Evolutionary conservation across 805 yeast genomes (phyloP), one percentile per base, ranked within the genome.

Genomic region (Ogataea zsoltii): DNA sequence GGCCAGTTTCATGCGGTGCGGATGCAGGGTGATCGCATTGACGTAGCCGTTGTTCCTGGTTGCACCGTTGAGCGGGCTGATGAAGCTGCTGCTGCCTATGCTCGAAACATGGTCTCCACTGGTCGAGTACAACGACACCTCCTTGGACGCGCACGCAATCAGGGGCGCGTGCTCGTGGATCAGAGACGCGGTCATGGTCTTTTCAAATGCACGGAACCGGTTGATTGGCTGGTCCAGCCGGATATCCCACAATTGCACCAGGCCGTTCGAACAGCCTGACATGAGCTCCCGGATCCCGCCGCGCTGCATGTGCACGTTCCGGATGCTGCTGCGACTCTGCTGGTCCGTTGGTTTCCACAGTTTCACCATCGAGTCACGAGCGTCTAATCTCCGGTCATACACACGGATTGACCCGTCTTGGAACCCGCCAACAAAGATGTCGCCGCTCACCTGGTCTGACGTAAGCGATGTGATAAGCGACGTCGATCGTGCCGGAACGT

Each of bases 101-200:
- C 77, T 74, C 1, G 88, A 70, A 6, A 91, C 69, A 44, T 79
- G 62, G 48, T 87, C 86, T 2, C 98, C 98, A 0, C 85, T 70
- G 0, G 96, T 88, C 3, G 96, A 82, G 87, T 94, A 91, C 4
- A 94, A 67, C 36, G 88, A 84, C 13, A 90, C 81, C 29, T 78
- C 74, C 50, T 85, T 85, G 1, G 91, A 83, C 0, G 96, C 97
- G 3, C 96, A 85, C 2, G 91, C 92, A 46, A 94, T 79, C 2
- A 94, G 75, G 1, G 99, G 98, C 0, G 98, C 99, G 67, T 94
- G 99, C 58, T 94, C 99, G 67, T 94, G 99, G 4, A 88, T 80
- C 58, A 87, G 85, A 45, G 89, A 74, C 16, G 88, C 76, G 7
- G 94, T 78, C 76, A 79, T 75, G 3, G 72, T 70, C 39, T 71